These are phyloP conservation scores for Penicillium italicum DNA, from an alignment of 2,329 filamentous ascomycete genomes.

Conservation along the genomic window DNA sequence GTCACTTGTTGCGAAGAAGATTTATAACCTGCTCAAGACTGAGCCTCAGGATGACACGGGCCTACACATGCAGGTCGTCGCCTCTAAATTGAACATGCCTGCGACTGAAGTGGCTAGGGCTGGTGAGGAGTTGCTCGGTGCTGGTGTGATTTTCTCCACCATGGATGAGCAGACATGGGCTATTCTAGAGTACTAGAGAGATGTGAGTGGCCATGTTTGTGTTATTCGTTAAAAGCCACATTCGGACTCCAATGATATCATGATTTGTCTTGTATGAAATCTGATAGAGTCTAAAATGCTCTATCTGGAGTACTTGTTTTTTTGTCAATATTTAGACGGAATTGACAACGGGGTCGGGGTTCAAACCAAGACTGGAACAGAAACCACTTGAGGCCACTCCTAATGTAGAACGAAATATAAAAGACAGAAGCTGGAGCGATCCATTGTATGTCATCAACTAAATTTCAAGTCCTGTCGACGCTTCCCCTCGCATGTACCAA, in stretches of 20 bases:
- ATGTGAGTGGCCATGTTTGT: constrained; percentile 29
- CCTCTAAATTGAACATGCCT: constrained; percentile 61
- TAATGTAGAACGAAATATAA: neutral
- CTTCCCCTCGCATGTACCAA: neutral
- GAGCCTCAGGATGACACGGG: constrained; percentile 75
- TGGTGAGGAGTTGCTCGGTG: constrained; percentile 72
- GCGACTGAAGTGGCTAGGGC: constrained; percentile 68
- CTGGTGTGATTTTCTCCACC: constrained; percentile 81
- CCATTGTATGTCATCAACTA: neutral
- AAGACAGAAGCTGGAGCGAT: neutral
- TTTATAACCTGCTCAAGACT: constrained; percentile 67
- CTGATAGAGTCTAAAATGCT: neutral
- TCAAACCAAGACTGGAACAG: neutral
- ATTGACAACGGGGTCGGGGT: neutral
- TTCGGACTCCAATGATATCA: constrained; percentile 24
- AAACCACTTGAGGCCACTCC: neutral
- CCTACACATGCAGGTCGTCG: constrained; percentile 74
- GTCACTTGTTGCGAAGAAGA: constrained; percentile 59
- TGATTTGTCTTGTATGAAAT: constrained; percentile 13
- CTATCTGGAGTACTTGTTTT: neutral
- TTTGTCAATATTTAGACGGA: neutral
- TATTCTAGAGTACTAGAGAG: constrained; percentile 57
- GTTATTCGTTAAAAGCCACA: constrained; percentile 7
- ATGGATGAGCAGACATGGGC: constrained; percentile 92
- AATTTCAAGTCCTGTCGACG: neutral